Evolutionary conservation across 768 basidiomycete genomes (phyloP).

Genomic region (Panaeolus cyanescens): DNA sequence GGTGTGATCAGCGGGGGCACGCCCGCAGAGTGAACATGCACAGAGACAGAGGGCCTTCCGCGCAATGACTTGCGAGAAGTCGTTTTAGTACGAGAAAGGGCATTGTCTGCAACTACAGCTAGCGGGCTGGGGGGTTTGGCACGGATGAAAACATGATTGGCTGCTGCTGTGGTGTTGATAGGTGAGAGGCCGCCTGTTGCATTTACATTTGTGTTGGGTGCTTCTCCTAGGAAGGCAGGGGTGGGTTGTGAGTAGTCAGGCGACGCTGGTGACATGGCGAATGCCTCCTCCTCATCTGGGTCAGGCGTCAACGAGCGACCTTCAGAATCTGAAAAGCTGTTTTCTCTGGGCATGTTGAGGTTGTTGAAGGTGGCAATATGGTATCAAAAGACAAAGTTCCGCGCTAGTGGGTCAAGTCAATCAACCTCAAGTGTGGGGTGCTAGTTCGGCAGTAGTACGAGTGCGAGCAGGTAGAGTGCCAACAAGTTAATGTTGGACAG

Average conservation of each 20-base stretch:
- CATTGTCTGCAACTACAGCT: not conserved
- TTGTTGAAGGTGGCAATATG: not conserved
- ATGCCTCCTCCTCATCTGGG: slow-evolving; percentile 42
- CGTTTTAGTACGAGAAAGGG: slow-evolving; percentile 16
- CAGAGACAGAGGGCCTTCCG: slow-evolving; percentile 12
- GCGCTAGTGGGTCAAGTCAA: not conserved
- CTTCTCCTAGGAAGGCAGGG: not conserved
- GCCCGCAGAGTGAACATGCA: not conserved
- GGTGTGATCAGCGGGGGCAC: slow-evolving; percentile 25
- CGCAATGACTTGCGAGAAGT: slow-evolving; percentile 19
- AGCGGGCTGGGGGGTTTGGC: not conserved
- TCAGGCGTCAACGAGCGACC: slow-evolving; percentile 71
- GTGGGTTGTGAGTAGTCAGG: slow-evolving; percentile 9
- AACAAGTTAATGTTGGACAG: not conserved
- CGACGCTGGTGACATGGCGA: slow-evolving; percentile 8
- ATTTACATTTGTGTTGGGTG: not conserved
- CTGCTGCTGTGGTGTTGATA: not conserved
- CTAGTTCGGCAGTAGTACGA: not conserved
- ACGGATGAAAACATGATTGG: not conserved
- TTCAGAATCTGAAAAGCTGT: slow-evolving; percentile 68
- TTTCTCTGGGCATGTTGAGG: slow-evolving; percentile 58
- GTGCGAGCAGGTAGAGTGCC: not conserved
- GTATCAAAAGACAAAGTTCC: not conserved
- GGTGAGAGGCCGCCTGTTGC: not conserved
- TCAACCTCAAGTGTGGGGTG: too few species aligned